Conservation (phyloP, 257 asterid genomes). For the Sherardia arvensis region DNA sequence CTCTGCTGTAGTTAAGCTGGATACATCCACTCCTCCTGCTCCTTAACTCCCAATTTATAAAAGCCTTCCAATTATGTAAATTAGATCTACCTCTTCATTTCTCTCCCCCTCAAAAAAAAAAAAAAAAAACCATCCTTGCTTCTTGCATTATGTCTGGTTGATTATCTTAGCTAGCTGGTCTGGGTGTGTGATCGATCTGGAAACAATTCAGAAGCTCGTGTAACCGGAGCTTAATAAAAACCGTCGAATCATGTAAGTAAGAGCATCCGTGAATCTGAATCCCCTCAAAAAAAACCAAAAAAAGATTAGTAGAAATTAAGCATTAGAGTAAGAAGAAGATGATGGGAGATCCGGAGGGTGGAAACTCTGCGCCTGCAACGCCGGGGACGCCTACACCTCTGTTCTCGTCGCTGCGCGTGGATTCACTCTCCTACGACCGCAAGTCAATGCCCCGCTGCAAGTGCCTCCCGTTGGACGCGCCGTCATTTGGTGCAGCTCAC, state of each 20-base stretch:
- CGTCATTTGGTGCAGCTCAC: constrained; percentile 75
- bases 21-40: constrained; percentile 17
- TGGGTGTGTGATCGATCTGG: constrained; percentile 27
- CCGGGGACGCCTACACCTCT: constrained; percentile 87
- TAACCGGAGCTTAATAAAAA: constrained; percentile 38
- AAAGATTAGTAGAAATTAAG: neutral
- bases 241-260: constrained; percentile 26
- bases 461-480: constrained; percentile 66
- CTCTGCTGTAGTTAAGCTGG: no score
- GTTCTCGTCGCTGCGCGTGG: constrained; percentile 48
- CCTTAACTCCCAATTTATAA: constrained; percentile 54
- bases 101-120: constrained; percentile 2
- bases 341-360: constrained; percentile 57
- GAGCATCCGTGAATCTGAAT: neutral
- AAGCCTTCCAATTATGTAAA: constrained; percentile 52
- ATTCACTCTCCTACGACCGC: constrained; percentile 63
- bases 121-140: constrained; percentile 6
- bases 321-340: no score
- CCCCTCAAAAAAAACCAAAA: neutral
- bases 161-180: neutral
- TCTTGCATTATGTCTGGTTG: neutral
- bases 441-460: constrained; percentile 92
- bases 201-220: constrained; percentile 24
- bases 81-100: constrained; percentile 3
- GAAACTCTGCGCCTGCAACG: constrained; percentile 69